Percentiles rank a stretch among this genome's conserved stretches.
Evolutionary conservation across 768 basidiomycete species (phyloP).

Genomic region (Xanthoconium purpureum): DNA sequence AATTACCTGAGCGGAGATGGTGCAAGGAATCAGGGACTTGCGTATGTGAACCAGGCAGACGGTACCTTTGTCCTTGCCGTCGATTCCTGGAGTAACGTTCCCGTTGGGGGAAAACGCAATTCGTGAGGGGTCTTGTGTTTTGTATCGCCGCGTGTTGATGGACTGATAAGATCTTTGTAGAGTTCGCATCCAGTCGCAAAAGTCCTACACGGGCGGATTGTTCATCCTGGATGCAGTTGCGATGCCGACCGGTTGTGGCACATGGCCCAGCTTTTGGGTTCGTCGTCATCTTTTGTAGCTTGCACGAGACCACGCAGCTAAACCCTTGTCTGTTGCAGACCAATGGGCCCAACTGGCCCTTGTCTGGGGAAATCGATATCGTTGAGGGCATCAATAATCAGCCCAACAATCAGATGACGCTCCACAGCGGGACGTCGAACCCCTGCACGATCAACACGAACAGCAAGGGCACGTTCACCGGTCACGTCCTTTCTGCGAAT

Average conservation of each 20-base stretch:
- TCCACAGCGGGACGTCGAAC: conserved; percentile 53
- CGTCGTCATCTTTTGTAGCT: conserved; percentile 10
- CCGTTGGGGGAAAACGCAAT: conserved; percentile 50
- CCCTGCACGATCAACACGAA: conserved; percentile 22
- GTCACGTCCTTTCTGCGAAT: conserved; percentile 17
- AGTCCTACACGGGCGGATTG: conserved; percentile 56
- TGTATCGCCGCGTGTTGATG: neutral
- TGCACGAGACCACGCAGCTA: neutral
- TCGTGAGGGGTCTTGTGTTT: conserved; percentile 35
- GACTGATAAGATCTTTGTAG: conserved; percentile 31
- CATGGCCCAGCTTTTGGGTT: conserved; percentile 58
- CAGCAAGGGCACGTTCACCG: conserved; percentile 17
- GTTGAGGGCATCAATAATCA: conserved; percentile 68
- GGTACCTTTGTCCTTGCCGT: conserved; percentile 58
- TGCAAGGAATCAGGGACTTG: conserved; percentile 51
- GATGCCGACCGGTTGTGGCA: conserved; percentile 69
- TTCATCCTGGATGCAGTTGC: conserved; percentile 68
- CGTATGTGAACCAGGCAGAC: conserved; percentile 49
- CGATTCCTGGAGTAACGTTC: conserved; percentile 48
- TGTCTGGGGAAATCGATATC: conserved; percentile 65
- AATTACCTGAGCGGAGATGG: conserved; percentile 49
- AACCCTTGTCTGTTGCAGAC: conserved; percentile 24
- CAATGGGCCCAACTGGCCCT: conserved; percentile 53
- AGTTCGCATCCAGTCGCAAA: conserved; percentile 63
- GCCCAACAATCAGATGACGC: conserved; percentile 57